Base-by-base conservation (phyloP, 2,329 filamentous ascomycete genomes). In the Hypoxylon sp. region DNA sequence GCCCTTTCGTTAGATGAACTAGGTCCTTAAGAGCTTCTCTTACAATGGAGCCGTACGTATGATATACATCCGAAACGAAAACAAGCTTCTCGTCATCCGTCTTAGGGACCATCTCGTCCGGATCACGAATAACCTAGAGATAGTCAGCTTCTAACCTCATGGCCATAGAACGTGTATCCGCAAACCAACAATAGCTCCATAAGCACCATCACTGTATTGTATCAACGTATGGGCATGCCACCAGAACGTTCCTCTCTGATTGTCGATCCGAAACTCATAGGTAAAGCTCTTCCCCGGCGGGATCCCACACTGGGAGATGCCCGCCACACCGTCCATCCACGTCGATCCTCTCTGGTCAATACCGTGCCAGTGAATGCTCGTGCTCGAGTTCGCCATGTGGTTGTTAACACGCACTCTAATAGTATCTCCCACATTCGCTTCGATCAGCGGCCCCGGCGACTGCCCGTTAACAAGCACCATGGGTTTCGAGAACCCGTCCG, bases 341-440 rank as follows among this genome's bases (percentile, higher is more conserved):
- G 84, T 88, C 0, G 87, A 87, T 36, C 86, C 86, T 68, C 86
- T 86, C 78, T 91, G 89, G 72, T 86, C 87, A 68, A 92, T 82
- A 17, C 90, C 90, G 73, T 93, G 90, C 80, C 89, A 93, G 73
- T 93, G 90, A 13, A 92, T 81, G 50, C 85, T 84, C 1, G 90
- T 88, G 59, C 75, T 79, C 51, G 68, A 69, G 38, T 77, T 73
- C 13, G 68, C 30, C 72, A 83, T 77, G 7, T 69, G 69, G 72
- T 84, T 84, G 55, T 77, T 74, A 4, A 84, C 81, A 2, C 73
- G 73, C 13, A 84, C 77, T 2, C 79, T 74, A 41, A 85, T 70
- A 19, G 78, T 79, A 68, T 85, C 83, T 9, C 82, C 83, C 1
- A 75, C 76, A 65, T 80, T 80, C 6, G 80, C 83, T 72, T 84